These are phyloP conservation scores for Penicillium corylophilum DNA, from an alignment of 2,329 filamentous ascomycete species.

Conservation along the genomic window DNA sequence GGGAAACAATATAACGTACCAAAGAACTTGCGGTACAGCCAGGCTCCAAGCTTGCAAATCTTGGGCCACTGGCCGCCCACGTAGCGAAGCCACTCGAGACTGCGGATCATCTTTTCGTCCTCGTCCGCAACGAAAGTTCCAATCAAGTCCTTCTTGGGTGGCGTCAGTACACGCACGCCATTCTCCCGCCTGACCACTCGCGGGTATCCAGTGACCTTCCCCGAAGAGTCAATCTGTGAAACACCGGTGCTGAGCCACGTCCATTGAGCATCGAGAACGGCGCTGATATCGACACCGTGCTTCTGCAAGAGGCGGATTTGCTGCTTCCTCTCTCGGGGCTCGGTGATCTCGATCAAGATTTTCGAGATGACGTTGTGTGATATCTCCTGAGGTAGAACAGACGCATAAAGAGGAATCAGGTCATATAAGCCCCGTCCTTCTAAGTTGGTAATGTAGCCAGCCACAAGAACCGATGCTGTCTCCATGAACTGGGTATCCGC, in stretches of 20 bases:
- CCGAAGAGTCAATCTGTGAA: constrained; percentile 34
- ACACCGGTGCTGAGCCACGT: constrained; percentile 40
- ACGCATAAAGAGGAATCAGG: constrained; percentile 83
- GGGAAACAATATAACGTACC: constrained; percentile 58
- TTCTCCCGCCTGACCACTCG: constrained; percentile 53
- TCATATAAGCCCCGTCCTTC: constrained; percentile 71
- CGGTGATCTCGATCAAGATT: constrained; percentile 71
- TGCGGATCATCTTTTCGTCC: constrained; percentile 72
- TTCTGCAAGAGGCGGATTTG: constrained; percentile 74
- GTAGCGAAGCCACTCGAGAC: constrained; percentile 80
- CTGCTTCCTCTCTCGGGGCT: constrained; percentile 62
- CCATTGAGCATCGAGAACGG: constrained; percentile 71
- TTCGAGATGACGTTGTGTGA: constrained; percentile 70
- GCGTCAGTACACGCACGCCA: constrained; percentile 55
- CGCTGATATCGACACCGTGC: constrained; percentile 68
- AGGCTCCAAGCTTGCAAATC: constrained; percentile 66
- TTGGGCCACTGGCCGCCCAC: constrained; percentile 70
- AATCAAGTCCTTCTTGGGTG: constrained; percentile 70
- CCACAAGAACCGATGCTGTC: constrained; percentile 62
- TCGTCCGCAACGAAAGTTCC: constrained; percentile 59
- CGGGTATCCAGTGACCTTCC: constrained; percentile 31
- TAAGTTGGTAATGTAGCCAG: constrained; percentile 78
- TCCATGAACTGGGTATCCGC: constrained; percentile 59
- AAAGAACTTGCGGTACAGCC: constrained; percentile 80
- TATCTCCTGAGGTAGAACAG: constrained; percentile 66